Conservation (phyloP, 306 rosid genomes). For the Rosa persica region DNA sequence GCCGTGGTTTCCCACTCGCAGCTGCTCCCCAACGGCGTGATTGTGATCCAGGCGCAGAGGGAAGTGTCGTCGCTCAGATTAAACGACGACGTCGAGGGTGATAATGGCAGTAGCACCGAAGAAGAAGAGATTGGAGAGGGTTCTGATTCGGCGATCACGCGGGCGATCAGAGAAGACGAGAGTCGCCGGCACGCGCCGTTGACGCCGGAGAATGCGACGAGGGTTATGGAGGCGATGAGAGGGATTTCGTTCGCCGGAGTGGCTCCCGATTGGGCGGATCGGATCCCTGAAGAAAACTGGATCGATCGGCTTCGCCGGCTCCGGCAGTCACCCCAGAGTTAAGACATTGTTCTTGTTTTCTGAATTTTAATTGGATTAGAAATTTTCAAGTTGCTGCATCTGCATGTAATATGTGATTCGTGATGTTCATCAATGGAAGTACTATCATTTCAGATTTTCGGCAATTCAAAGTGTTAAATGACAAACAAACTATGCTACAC, state of each 20-base stretch:
- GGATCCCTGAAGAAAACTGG: conserved; percentile 67
- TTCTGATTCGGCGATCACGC: conserved; percentile 48
- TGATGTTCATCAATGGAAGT: not conserved
- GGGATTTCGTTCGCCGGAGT: conserved; percentile 64
- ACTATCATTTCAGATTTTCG: not conserved
- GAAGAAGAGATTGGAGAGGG: conserved; percentile 36
- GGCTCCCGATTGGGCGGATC: conserved; percentile 67
- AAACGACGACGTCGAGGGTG: conserved; percentile 39
- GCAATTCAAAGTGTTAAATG: not conserved
- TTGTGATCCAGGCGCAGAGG: conserved; percentile 36
- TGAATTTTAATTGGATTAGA: not conserved
- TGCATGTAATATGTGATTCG: not conserved
- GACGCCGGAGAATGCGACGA: conserved; percentile 65
- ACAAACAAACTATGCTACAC: not conserved
- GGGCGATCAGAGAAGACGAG: conserved; percentile 78
- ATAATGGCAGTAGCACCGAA: conserved; percentile 36
- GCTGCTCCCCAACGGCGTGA: conserved; percentile 47
- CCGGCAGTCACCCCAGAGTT: conserved; percentile 35
- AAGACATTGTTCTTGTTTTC: not conserved
- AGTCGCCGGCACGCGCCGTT: conserved; percentile 65
- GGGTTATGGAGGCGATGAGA: conserved; percentile 90
- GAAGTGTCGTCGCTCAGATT: conserved; percentile 59
- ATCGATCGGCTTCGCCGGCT: conserved; percentile 62
- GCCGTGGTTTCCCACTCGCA: conserved; percentile 23
- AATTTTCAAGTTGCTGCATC: not conserved